Conservation (phyloP, 2,329 filamentous ascomycete species). For the Calonectria pseudoturangicola region DNA sequence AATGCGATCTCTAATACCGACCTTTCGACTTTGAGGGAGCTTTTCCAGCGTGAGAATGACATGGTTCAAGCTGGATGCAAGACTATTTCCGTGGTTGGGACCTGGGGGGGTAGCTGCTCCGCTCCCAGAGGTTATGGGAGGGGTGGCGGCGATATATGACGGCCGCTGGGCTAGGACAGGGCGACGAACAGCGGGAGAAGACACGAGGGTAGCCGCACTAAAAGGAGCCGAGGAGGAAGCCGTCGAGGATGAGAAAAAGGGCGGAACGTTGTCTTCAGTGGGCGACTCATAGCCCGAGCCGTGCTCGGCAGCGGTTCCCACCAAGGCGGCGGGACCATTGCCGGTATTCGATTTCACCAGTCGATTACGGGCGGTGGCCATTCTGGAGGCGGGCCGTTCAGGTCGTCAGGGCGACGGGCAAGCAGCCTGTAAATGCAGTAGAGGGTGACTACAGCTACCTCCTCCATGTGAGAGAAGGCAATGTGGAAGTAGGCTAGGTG, state of each 20-base stretch:
- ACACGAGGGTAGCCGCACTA: slow-evolving; percentile 2
- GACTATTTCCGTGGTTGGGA: slow-evolving; percentile 41
- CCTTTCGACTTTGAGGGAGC: slow-evolving; percentile 51
- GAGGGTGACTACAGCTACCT: slow-evolving; percentile 66
- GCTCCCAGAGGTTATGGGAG: slow-evolving; percentile 31
- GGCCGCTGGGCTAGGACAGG: slow-evolving; percentile 46
- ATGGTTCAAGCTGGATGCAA: slow-evolving; percentile 56
- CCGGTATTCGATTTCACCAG: slow-evolving; percentile 49
- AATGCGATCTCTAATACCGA: slow-evolving; percentile 70
- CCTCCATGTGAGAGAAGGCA: slow-evolving; percentile 69
- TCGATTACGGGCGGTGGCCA: slow-evolving; percentile 60
- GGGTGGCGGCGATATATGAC: slow-evolving; percentile 44
- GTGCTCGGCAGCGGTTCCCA: slow-evolving; percentile 16
- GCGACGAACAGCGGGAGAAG: slow-evolving; percentile 30
- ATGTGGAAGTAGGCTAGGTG: slow-evolving; percentile 72
- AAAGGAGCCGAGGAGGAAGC: slow-evolving; percentile 25
- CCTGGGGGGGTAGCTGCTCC: slow-evolving; percentile 36
- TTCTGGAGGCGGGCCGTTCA: slow-evolving; percentile 60
- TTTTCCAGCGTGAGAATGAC: slow-evolving; percentile 59
- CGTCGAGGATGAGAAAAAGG: slow-evolving; percentile 53
- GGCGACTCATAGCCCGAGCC: slow-evolving; percentile 62
- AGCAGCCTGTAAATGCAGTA: slow-evolving; percentile 70
- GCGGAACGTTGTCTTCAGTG: slow-evolving; percentile 57
- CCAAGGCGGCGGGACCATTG: slow-evolving; percentile 37
- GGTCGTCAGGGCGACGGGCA: slow-evolving; percentile 67